Evolutionary conservation across 2,329 filamentous ascomycete species (phyloP), one percentile per base, ranked within the genome.

Genomic region (Exophiala sideris): DNA sequence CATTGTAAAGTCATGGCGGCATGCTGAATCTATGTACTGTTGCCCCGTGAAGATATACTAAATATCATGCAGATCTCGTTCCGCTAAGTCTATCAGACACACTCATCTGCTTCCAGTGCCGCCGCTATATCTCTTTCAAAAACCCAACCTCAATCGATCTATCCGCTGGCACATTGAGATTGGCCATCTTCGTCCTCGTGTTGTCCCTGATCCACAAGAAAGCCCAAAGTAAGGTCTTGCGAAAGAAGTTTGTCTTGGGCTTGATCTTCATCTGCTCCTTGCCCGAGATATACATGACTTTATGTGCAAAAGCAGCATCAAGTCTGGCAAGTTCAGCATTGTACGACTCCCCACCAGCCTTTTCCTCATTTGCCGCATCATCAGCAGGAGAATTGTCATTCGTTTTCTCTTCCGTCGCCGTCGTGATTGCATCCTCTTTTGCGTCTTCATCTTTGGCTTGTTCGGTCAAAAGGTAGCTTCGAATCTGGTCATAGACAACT

Each of bases 401-500:
- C 24, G 24, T 29, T 1, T 24, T 44, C 21, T 24, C 32, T 52
- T 10, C 46, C 48, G 38, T 49, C 44, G 10, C 47, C 49, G 16
- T 48, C 48, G 14, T n/a, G 5, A 21, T 21, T n/a, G 4, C 16
- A 46, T 29, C 24, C 24, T 29, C 24, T 29, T 4, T 29, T 29
- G 24, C 24, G 24, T 29, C 24, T 29, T 29, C 24, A 29, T 29
- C 24, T 33, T 34, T 45, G 10, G 33, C 59, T 39, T 68, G 62
- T 42, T 68, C 64, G 39, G 71, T 67, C 0, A 76, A 70, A 29
- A 85, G 68, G 53, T 75, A 80, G 6, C 72, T 65, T 32, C 77
- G 74, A 18, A 87, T 72, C 54, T 87, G 78, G 50, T 85, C 77
- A 48, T 79, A 79, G 29, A 89, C 77, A 1, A 86, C 66, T 1